Evolutionary conservation across 441 rosid genomes (phyloP), one percentile per base, ranked within the genome.

Genomic region (Eugenia klotzschiana): DNA sequence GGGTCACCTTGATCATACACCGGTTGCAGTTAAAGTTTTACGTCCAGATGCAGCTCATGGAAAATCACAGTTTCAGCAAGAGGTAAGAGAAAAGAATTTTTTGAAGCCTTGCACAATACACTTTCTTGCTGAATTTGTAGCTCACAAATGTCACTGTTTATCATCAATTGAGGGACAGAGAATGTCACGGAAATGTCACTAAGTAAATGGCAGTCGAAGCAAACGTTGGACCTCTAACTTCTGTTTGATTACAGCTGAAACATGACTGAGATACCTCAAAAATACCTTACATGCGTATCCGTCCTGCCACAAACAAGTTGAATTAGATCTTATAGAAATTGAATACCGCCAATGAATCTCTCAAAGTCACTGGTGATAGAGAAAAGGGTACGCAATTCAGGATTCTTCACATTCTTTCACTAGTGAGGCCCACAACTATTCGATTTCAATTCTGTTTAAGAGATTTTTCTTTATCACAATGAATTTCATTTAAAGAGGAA

Each of bases 21-120:
- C 79, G 27, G 84, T 69, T 2, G 60, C 84, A 69, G 52, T 82
- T 37, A 82, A 82, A 74, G 80, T 69, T 33, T 69, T 82, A 74
- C 60, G 80, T 49, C 60, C 84, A 12, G 84, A 82, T 82, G 60
- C 84, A 43, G 84, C 84, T 20, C 80, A 82, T 58, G 84, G 84
- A 72, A 69, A 74, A 51, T 69, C 84, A 26, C 84, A 51, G 79
- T 82, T 82, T 58, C 79, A 49, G 13, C 80, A 82, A 82, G 84
- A 82, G 84, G 84, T 72, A 25, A 43, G 80, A 55, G 51, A 60
- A 14, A 41, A 43, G 51, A 57, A 82, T 43, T 13, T 52, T 52
- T 25, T 23, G 27, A 23, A 29, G 15, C 60, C 22, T 40, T 23
- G 25, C 51, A 54, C 33, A 54, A 18, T 3, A 4, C 6, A 37